Percentiles rank a stretch among this genome's conserved stretches.
Conservation (phyloP, 2,329 filamentous ascomycete genomes). For the Neurospora sp. region DNA sequence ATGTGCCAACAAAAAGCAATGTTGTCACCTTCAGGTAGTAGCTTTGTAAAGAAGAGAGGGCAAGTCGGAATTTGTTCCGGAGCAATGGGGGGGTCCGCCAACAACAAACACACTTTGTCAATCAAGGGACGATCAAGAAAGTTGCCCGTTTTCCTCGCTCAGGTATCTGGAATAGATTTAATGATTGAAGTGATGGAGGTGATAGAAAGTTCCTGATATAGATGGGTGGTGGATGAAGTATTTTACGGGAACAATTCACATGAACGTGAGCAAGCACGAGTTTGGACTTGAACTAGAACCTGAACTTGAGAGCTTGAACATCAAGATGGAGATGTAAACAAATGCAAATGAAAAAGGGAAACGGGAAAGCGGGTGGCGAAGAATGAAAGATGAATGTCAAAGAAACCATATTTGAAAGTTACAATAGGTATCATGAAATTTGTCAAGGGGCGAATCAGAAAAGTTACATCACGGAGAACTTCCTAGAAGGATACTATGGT, state of each 20-base stretch:
- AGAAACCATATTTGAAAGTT: neutral
- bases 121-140: neutral
- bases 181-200: neutral
- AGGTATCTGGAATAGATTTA: neutral
- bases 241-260: neutral
- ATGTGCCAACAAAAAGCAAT: neutral
- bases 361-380: neutral
- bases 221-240: neutral
- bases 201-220: neutral
- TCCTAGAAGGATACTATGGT: no score
- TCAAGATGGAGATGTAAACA: neutral
- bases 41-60: neutral
- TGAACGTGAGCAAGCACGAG: neutral
- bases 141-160: neutral
- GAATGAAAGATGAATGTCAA: neutral
- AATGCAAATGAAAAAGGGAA: neutral
- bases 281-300: neutral
- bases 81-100: neutral
- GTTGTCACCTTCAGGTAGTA: neutral
- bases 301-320: neutral
- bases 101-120: neutral
- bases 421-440: neutral
- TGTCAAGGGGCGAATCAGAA: neutral
- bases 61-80: neutral
- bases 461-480: neutral